Evolutionary conservation across 108 stramenopile genomes (phyloP), one percentile per base, ranked within the genome.

Genomic region (Chaetoceros tenuissimus): DNA sequence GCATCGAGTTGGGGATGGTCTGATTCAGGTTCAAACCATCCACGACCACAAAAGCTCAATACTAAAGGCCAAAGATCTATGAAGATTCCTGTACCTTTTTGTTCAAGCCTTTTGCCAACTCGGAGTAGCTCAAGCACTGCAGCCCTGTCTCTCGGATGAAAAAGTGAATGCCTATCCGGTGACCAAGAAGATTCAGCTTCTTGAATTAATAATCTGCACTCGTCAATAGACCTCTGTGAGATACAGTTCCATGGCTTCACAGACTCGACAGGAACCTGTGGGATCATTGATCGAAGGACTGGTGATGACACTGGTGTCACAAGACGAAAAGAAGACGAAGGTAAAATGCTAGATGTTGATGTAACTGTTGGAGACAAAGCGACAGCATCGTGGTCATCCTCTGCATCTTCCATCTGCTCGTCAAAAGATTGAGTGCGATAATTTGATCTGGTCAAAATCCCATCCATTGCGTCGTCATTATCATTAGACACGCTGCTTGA

Each of bases 181-280:
- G 78, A 72, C 90, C 90, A 92, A 54, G 81, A 76, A 57, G 71
- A 67, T 64, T 86, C 84, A 5, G 80, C 84, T 59, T 85, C 76
- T 43, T 76, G 55, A 53, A 92, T 86, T 28, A 92, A 57, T 23
- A 59, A 61, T 31, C 57, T 59, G 61, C 90, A 92, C 54, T 81
- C 77, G 59, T 92, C 84, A 46, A 92, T 92, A 21, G 85, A 75
- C 51, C 64, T 60, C 57, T 92, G 90, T 22, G 80, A 77, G 40
- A 92, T 56, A 63, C 90, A 92, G 63, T 92, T 92, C 90, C 90
- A 92, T 45, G 90, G 90, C 60, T 92, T 92, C 13, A 82, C 66
- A 3, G 86, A 88, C 48, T 46, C 74, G 28, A 92, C 74, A 20
- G 90, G 90, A 51, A 80, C 79, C 27, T 71, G 53, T 40, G 90